Conservation (phyloP, 1,284 basidiomycete species). For the Phellopilus nigrolimitatus region DNA sequence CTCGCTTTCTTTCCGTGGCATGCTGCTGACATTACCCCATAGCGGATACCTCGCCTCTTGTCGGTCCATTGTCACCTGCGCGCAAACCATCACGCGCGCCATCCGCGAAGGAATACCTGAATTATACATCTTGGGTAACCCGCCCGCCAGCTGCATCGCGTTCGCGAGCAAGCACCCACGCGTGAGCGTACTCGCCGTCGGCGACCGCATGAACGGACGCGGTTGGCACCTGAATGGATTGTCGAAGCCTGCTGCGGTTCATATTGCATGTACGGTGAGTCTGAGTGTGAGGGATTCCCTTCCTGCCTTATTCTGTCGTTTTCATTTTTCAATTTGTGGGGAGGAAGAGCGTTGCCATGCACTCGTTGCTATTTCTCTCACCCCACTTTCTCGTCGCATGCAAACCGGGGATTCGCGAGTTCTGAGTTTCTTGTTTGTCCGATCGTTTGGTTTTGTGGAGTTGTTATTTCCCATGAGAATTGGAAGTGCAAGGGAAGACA, state of each 20-base stretch:
- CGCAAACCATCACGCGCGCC: slow-evolving; percentile 61
- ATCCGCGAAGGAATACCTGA: slow-evolving; percentile 71
- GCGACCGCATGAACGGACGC: slow-evolving; percentile 80
- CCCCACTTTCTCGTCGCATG: background rate
- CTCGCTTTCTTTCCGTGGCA: too few species aligned
- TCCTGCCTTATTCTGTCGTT: background rate
- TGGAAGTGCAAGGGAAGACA: background rate
- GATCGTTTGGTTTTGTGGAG: background rate
- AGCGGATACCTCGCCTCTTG: slow-evolving; percentile 94
- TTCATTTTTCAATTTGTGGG: too few species aligned
- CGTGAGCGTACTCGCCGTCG: slow-evolving; percentile 80
- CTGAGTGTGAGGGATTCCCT: background rate
- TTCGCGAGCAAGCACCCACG: slow-evolving; percentile 64
- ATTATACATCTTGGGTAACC: slow-evolving; percentile 84
- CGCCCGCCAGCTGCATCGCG: slow-evolving; percentile 87
- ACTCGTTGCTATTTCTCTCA: background rate
- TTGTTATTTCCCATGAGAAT: background rate
- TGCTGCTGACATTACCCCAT: slow-evolving; percentile 9
- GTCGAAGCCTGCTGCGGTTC: slow-evolving; percentile 75
- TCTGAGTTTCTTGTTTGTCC: background rate
- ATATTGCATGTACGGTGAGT: slow-evolving; percentile 91
- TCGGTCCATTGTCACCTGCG: slow-evolving; percentile 72
- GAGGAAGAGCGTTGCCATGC: too few species aligned
- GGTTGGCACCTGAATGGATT: slow-evolving; percentile 94
- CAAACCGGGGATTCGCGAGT: too few species aligned